phyloP scores from a whole-genome alignment of 306 rosid species.

The Pachyrhizus erosus region DNA sequence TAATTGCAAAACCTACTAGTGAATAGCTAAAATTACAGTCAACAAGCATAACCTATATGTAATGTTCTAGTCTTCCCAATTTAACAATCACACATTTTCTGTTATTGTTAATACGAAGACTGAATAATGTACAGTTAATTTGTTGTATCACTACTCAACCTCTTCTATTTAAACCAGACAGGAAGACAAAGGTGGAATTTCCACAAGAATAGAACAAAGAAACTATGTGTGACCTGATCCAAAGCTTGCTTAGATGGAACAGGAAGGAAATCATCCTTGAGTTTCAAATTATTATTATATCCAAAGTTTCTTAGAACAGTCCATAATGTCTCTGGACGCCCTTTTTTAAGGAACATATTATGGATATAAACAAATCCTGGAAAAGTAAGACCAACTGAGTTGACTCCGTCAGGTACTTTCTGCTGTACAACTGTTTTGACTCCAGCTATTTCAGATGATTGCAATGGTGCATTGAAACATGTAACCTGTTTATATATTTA shows the following conservation, averaged over 20 bases:
- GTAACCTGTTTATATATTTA: constrained; percentile 58
- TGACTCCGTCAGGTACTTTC: constrained; percentile 78
- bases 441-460: constrained; percentile 68
- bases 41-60: constrained; percentile 20
- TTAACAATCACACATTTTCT: constrained; percentile 8
- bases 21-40: constrained; percentile 1
- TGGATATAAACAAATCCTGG: constrained; percentile 80
- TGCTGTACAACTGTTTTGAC: constrained; percentile 81
- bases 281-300: constrained; percentile 78
- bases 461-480: constrained; percentile 82
- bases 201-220: constrained; percentile 19
- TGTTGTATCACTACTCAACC: constrained; percentile 5
- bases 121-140: constrained; percentile 28
- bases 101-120: constrained; percentile 23
- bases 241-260: constrained; percentile 72
- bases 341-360: constrained; percentile 75
- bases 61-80: constrained; percentile 25
- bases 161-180: constrained; percentile 36
- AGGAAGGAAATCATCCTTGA: constrained; percentile 71
- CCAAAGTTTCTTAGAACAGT: constrained; percentile 88
- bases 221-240: constrained; percentile 72
- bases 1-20: constrained; percentile 34
- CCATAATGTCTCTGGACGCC: constrained; percentile 87
- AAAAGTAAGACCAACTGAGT: constrained; percentile 81
- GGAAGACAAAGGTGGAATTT: constrained; percentile 41